Conservation (phyloP, 1,284 basidiomycete genomes). For the Sporisorium graminicola region DNA sequence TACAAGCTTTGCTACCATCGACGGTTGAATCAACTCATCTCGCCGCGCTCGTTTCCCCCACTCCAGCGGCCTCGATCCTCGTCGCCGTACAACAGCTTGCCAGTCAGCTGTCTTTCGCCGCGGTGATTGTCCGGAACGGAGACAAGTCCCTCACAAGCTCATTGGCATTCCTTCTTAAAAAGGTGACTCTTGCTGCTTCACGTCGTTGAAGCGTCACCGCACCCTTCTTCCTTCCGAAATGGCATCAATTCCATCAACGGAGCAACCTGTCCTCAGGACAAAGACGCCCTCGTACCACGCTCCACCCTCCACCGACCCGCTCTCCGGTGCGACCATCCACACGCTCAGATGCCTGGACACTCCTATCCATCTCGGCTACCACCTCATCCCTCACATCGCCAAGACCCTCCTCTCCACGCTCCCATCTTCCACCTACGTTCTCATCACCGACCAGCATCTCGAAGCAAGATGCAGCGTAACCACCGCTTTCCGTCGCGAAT, state of each 20-base stretch:
- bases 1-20: slow-evolving; percentile 15
- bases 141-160: background rate
- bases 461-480: slow-evolving; percentile 69
- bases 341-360: slow-evolving; percentile 63
- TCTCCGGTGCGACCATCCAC: slow-evolving; percentile 63
- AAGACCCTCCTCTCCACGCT: slow-evolving; percentile 79
- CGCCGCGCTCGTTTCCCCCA: slow-evolving; percentile 2
- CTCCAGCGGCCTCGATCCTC: slow-evolving; percentile 1
- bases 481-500: slow-evolving; percentile 63
- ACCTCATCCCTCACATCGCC: slow-evolving; percentile 72
- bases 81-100: background rate
- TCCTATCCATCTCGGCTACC: slow-evolving; percentile 67
- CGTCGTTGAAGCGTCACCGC: slow-evolving; percentile 1
- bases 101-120: background rate
- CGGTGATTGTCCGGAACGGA: slow-evolving; percentile 1
- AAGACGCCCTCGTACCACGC: slow-evolving; percentile 68
- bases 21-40: slow-evolving; percentile 4
- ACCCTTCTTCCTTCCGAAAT: slow-evolving; percentile 10
- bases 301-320: slow-evolving; percentile 56
- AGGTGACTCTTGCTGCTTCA: slow-evolving; percentile 4
- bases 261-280: slow-evolving; percentile 50
- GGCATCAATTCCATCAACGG: slow-evolving; percentile 21
- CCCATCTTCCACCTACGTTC: slow-evolving; percentile 87
- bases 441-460: slow-evolving; percentile 92
- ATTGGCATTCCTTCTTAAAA: slow-evolving; percentile 8